Evolutionary conservation across 768 basidiomycete genomes (phyloP).

Genomic region (Mycena crocata): DNA sequence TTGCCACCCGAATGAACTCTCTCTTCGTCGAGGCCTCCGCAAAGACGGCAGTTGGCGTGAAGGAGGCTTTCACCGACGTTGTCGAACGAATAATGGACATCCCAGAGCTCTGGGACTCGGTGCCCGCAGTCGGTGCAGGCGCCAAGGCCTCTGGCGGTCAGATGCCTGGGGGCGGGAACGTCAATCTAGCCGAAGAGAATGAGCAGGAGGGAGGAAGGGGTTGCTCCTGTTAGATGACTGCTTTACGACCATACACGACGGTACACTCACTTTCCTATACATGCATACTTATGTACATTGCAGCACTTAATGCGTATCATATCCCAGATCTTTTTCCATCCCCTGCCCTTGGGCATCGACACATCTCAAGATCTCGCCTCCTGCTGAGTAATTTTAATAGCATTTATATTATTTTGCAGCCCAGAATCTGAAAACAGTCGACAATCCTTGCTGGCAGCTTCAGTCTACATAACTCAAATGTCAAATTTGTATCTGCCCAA

Average conservation of each 20-base stretch:
- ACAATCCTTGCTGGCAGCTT: no score
- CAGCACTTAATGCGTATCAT: constrained; percentile 26
- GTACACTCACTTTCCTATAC: constrained; percentile 23
- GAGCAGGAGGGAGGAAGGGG: constrained; percentile 21
- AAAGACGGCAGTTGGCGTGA: constrained; percentile 89
- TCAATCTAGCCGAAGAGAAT: constrained; percentile 23
- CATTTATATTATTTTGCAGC: no score
- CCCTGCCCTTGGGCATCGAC: background rate
- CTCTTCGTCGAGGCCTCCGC: constrained; percentile 94
- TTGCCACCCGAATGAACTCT: constrained; percentile 84
- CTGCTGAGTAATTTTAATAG: no score
- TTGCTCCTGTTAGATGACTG: constrained; percentile 29
- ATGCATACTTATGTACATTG: constrained; percentile 34
- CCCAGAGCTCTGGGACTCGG: constrained; percentile 78
- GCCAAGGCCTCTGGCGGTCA: constrained; percentile 16
- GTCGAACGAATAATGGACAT: constrained; percentile 87
- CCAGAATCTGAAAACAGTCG: no score
- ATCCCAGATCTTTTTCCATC: background rate
- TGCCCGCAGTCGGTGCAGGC: constrained; percentile 20
- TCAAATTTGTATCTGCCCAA: no score
- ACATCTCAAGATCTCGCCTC: no score
- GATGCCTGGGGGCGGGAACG: constrained; percentile 32
- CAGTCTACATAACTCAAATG: no score
- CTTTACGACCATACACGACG: constrained; percentile 28
- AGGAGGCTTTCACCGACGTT: constrained; percentile 77